Evolutionary conservation across 768 basidiomycete species (phyloP).

Genomic region (Hemileccinum rubropunctum): DNA sequence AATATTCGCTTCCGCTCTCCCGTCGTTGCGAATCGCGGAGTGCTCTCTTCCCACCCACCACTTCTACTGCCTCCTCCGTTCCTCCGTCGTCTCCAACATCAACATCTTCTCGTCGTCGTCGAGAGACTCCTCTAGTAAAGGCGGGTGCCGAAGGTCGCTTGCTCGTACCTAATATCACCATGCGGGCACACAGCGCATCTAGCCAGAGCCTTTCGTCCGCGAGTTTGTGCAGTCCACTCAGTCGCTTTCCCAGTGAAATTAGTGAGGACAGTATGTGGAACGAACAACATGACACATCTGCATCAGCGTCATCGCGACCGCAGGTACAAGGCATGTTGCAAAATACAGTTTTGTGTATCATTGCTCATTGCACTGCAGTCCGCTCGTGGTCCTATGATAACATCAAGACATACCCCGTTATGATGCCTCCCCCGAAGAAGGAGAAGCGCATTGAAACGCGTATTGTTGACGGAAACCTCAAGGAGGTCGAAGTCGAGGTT

Average conservation of each 20-base stretch:
- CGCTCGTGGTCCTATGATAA: constrained; percentile 80
- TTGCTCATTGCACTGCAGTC: constrained; percentile 35
- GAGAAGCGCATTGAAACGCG: constrained; percentile 49
- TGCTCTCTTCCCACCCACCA: constrained; percentile 35
- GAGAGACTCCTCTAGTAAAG: constrained; percentile 55
- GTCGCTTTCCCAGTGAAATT: constrained; percentile 39
- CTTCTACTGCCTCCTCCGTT: constrained; percentile 36
- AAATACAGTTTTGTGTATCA: background rate
- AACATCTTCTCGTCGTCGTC: constrained; percentile 35
- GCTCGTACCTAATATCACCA: constrained; percentile 47
- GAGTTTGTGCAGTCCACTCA: constrained; percentile 37
- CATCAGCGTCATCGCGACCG: constrained; percentile 36
- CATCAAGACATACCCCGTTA: constrained; percentile 61
- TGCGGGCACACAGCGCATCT: constrained; percentile 33
- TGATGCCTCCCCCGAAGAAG: constrained; percentile 49
- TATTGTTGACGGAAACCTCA: constrained; percentile 48
- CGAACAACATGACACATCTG: constrained; percentile 22
- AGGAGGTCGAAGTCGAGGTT: constrained; percentile 51
- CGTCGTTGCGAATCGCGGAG: constrained; percentile 52
- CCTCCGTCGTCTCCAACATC: constrained; percentile 36
- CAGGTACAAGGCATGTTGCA: constrained; percentile 49
- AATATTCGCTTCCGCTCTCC: constrained; percentile 55
- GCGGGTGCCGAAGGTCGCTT: constrained; percentile 64
- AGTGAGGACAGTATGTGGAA: constrained; percentile 35
- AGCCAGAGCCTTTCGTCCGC: constrained; percentile 29